Conservation (phyloP, 2,329 filamentous ascomycete genomes). For the Zalaria obscura region DNA sequence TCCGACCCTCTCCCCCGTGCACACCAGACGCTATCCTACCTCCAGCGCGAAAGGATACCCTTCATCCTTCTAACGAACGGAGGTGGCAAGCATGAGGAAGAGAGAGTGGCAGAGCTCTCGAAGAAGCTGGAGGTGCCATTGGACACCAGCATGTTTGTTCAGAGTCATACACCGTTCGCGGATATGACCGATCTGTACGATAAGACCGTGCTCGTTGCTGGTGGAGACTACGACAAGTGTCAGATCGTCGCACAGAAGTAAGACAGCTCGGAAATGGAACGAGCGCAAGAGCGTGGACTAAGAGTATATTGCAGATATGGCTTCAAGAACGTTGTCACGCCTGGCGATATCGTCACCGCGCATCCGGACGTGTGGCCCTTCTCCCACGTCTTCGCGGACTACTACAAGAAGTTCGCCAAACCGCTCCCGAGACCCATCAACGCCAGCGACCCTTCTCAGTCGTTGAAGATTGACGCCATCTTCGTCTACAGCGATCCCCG, state of each 20-base stretch:
- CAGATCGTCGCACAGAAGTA: slow-evolving; percentile 55
- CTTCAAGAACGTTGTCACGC: slow-evolving; percentile 70
- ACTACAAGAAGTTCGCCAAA: slow-evolving; percentile 45
- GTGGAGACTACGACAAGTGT: slow-evolving; percentile 40
- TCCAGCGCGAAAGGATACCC: slow-evolving; percentile 63
- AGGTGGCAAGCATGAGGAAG: slow-evolving; percentile 68
- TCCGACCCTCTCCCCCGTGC: slow-evolving; percentile 68
- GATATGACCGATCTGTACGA: slow-evolving; percentile 49
- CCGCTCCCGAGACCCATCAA: slow-evolving; percentile 41
- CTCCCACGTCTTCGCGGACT: slow-evolving; percentile 46
- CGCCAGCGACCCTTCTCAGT: slow-evolving; percentile 27
- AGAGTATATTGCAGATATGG: slow-evolving; percentile 39
- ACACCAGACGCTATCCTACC: slow-evolving; percentile 53
- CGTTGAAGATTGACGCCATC: slow-evolving; percentile 72
- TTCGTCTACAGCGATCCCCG: slow-evolving; percentile 93
- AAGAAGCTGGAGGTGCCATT: slow-evolving; percentile 50
- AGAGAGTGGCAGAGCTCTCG: slow-evolving; percentile 57
- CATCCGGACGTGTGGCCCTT: slow-evolving; percentile 76
- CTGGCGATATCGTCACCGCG: slow-evolving; percentile 65
- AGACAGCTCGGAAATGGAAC: slow-evolving; percentile 11
- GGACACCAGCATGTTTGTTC: slow-evolving; percentile 58
- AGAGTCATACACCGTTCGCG: slow-evolving; percentile 83
- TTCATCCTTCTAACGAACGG: slow-evolving; percentile 96
- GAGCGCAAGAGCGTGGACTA: slow-evolving; percentile 1
- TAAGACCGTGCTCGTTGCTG: slow-evolving; percentile 34